Base-by-base conservation (phyloP, 2,329 filamentous ascomycete genomes). In the Aspergillus pseudoviridinutans region DNA sequence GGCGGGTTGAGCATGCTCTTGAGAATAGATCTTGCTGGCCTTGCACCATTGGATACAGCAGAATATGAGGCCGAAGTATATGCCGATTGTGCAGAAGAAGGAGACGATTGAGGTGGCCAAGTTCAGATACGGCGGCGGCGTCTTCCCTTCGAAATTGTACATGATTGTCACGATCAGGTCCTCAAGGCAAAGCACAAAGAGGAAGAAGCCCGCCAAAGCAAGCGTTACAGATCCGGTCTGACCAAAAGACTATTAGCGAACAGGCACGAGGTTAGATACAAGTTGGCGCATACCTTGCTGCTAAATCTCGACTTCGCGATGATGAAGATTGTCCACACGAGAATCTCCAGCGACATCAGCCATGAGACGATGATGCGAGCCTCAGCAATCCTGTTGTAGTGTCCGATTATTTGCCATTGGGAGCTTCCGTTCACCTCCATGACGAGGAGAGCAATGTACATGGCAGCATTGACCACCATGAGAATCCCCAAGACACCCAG, bases 21-120 rank as follows among this genome's bases (percentile, higher is more conserved):
- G 27, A n/a, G 51, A n/a, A 14, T 28, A 12, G 50, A 35, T n/a
- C 22, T 57, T 52, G 20, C 51, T 56, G 5, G 61, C 32, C 12
- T 51, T 58, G 20, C 54, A 50, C 63, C 64, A 68, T 28, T 66
- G 60, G 22, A 51, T 47, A 47, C 64, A 63, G 52, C 64, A 59
- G 10, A 65, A 28, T 0, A 66, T 49, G 22, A 68, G 50, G 1
- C 66, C 67, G 17, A 54, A 53, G 29, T 64, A 66, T 22, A 60
- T 64, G 1, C 62, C 65, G 6, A 67, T 38, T 29, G 53, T 50
- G 55, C 64, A 66, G 24, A 68, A 12, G 42, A 67, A 67, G 8
- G 54, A 12, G 24, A 64, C 38, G 20, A 66, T 46, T 6, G 60
- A 22, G 1, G 4, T n/a, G 27, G 49, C 44, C 3, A 58, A 17